Evolutionary conservation across 495 filamentous ascomycete genomes (phyloP).

Genomic region (Aspergillus funiculosus): DNA sequence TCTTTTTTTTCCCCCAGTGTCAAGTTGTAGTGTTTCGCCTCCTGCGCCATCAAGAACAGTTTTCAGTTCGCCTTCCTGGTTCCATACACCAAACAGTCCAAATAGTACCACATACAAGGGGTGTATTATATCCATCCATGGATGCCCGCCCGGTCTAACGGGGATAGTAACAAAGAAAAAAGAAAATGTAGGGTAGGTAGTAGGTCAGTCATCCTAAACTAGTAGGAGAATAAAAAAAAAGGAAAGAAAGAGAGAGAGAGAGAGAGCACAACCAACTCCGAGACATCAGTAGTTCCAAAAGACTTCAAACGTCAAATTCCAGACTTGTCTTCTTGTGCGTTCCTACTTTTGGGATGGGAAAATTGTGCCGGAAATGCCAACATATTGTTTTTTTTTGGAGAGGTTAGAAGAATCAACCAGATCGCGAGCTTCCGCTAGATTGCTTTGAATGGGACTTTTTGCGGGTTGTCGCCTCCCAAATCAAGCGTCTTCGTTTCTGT

Average conservation of each 20-base stretch:
- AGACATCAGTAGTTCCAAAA: slow-evolving; percentile 8
- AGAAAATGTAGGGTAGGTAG: not conserved
- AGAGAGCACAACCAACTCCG: slow-evolving; percentile 12
- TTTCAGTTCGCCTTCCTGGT: not conserved
- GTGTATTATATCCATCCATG: slow-evolving; percentile 1
- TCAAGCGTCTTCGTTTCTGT: slow-evolving; percentile 42
- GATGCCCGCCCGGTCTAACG: not conserved
- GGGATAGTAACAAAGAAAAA: slow-evolving; percentile 4
- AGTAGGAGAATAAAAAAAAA: slow-evolving; percentile 1
- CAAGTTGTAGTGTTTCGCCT: not conserved
- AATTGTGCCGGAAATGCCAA: not conserved
- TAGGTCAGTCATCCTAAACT: not conserved
- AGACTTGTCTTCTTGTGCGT: slow-evolving; percentile 10
- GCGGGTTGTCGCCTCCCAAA: slow-evolving; percentile 43
- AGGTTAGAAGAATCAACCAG: too few relatives aligned
- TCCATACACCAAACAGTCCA: slow-evolving; percentile 12
- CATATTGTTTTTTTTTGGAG: too few relatives aligned
- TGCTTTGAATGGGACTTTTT: slow-evolving; percentile 33
- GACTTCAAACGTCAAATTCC: slow-evolving; percentile 10
- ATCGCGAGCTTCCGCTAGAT: slow-evolving; percentile 17
- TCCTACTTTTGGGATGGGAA: slow-evolving; percentile 15
- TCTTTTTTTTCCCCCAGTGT: not conserved
- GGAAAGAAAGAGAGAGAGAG: slow-evolving; percentile 4
- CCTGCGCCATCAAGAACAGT: slow-evolving; percentile 6
- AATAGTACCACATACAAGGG: not conserved